These are phyloP conservation scores for Urtica urens DNA, from an alignment of 306 rosid species.

Conservation along the genomic window DNA sequence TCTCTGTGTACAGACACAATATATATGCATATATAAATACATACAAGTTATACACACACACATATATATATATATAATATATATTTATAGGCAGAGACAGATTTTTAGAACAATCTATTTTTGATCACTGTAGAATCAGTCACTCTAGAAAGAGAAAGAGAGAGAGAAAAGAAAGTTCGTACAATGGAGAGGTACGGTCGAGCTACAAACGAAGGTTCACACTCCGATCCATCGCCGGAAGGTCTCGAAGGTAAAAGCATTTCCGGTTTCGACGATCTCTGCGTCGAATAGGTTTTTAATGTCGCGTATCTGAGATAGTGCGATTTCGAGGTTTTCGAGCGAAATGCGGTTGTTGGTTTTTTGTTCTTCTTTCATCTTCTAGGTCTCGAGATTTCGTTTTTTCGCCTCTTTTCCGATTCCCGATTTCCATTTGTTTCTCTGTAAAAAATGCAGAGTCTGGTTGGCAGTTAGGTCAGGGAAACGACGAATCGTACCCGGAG, in stretches of 20 bases:
- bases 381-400: too few relatives aligned
- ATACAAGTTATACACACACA: not conserved
- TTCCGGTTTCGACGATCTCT: not conserved
- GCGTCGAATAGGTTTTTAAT: conserved; percentile 1
- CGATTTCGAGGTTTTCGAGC: conserved; percentile 30
- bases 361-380: too few relatives aligned
- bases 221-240: conserved; percentile 79
- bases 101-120: conserved; percentile 6
- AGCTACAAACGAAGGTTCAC: conserved; percentile 45
- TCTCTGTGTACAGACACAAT: not conserved
- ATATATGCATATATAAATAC: not conserved
- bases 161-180: conserved; percentile 29
- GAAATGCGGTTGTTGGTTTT: conserved; percentile 24
- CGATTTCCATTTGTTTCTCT: conserved; percentile 7
- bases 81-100: too few relatives aligned
- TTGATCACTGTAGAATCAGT: conserved; percentile 17
- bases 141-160: too few relatives aligned
- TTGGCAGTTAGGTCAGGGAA: conserved; percentile 53
- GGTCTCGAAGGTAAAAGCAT: conserved; percentile 54
- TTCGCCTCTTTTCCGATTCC: conserved; percentile 10
- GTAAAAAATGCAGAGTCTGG: conserved; percentile 47
- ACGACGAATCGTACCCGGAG: conserved; percentile 76
- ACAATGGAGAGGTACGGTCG: conserved; percentile 90
- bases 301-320: conserved; percentile 11
- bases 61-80: not conserved